phyloP scores from a whole-genome alignment of 169 alveolate species.

The Plasmodium knowlesi region DNA sequence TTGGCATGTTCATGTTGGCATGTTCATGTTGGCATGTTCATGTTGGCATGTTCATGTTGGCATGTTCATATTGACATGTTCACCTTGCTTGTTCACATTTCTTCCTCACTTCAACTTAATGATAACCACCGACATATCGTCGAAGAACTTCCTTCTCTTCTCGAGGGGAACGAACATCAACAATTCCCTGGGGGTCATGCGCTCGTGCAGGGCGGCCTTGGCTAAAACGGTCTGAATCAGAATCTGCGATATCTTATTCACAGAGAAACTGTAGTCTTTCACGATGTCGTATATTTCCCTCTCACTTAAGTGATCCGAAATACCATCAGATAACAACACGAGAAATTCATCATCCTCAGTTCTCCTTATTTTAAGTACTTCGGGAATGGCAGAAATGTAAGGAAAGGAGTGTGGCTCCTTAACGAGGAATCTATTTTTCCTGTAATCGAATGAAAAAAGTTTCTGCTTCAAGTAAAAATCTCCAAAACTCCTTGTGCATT shows the following conservation, averaged over 20 bases:
- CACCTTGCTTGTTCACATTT: neutral
- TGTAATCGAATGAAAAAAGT: slow-evolving; percentile 59
- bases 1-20: too few species aligned
- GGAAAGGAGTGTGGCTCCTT: slow-evolving; percentile 77
- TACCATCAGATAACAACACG: slow-evolving; percentile 81
- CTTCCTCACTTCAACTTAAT: slow-evolving; percentile 20
- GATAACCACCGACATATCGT: slow-evolving; percentile 62
- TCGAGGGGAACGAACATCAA: neutral
- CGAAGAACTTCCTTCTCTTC: slow-evolving; percentile 33
- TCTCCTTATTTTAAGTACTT: slow-evolving; percentile 29
- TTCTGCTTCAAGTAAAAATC: slow-evolving; percentile 79
- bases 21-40: neutral
- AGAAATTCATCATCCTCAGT: slow-evolving; percentile 74
- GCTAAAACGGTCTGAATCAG: slow-evolving; percentile 27
- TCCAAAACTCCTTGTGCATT: slow-evolving; percentile 83
- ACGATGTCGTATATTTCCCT: slow-evolving; percentile 55
- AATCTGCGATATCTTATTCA: slow-evolving; percentile 17
- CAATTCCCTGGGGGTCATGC: neutral
- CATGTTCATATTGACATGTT: neutral
- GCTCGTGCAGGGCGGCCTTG: slow-evolving; percentile 1
- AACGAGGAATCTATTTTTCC: slow-evolving; percentile 3
- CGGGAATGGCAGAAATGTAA: slow-evolving; percentile 78
- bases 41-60: too few species aligned
- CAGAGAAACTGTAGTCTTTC: neutral
- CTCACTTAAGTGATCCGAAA: slow-evolving; percentile 77